Evolutionary conservation across 768 basidiomycete genomes (phyloP), one percentile per base, ranked within the genome.

Genomic region (Suillus plorans): DNA sequence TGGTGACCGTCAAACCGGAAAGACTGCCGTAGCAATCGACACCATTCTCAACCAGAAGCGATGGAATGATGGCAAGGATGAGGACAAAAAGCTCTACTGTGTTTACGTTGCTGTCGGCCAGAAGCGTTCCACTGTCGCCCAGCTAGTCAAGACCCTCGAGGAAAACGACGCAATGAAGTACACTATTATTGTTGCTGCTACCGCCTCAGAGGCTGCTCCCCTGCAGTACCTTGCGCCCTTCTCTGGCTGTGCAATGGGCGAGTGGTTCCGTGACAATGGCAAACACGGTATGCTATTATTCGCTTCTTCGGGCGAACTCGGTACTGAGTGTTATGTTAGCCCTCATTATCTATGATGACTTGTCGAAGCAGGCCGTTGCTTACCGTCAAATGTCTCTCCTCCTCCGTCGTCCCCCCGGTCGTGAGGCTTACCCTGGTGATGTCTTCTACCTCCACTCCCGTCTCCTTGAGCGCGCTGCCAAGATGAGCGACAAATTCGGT

Each of bases 251-350:
- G 97, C 97, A 74, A 99, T 99, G 95, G 97, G 97, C 79, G 97
- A 99, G 84, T 99, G 97, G 97, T 99, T 99, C 97, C 93, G 95
- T 82, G 97, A 99, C 83, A 99, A 99, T 79, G 97, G 95, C 84
- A 98, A 97, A 84, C 97, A 99, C 81, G 96, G 91, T 91, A 73
- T 62, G 88, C 56, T n/a, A 16, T 18, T 56, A 57, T 25, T 14
- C 14, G 41, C 60, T 22, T 28, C 8, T 28, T 49, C 61, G 37
- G 34, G 56, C 12, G 13, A 60, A 36, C 6, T 22, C 37, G 61
- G 61, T 49, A 36, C 53, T 62, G 56, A 60, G n/a, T 63, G 22
- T 67, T 20, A 49, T 36, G 3, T 18, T 62, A 92, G 91, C 97
- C 69, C 87, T 99, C 73, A 99, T 99, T 82, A 92, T 99, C 83